Percentiles rank a stretch among this genome's conserved stretches.
phyloP scores from a whole-genome alignment of 2,329 filamentous ascomycete genomes.

The Botryotinia convoluta region DNA sequence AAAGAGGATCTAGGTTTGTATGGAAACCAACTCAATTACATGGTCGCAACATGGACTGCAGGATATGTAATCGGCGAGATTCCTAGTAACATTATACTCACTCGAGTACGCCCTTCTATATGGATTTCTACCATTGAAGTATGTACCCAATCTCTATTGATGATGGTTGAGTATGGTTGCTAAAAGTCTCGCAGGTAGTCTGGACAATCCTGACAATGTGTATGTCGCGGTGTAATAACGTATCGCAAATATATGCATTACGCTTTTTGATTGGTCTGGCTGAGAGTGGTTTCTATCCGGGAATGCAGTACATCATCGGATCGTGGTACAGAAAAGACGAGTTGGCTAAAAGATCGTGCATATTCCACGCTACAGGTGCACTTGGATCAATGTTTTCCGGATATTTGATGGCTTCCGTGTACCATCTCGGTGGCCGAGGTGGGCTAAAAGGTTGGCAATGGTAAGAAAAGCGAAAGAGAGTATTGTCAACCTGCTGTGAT shows the following conservation, averaged over 20 bases:
- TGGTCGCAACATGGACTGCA: slow-evolving; percentile 34
- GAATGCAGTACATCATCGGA: slow-evolving; percentile 55
- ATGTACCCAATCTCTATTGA: background rate
- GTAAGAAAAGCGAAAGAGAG: background rate
- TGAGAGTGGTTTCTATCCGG: slow-evolving; percentile 51
- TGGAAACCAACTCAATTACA: slow-evolving; percentile 45
- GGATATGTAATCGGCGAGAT: slow-evolving; percentile 53
- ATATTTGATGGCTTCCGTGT: slow-evolving; percentile 45
- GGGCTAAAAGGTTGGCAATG: slow-evolving; percentile 42
- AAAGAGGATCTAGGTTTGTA: slow-evolving; percentile 47
- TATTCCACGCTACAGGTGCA: slow-evolving; percentile 58
- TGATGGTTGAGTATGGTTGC: background rate
- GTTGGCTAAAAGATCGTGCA: slow-evolving; percentile 48
- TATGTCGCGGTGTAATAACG: slow-evolving; percentile 7
- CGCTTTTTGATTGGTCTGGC: slow-evolving; percentile 45
- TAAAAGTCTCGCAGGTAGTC: slow-evolving; percentile 1
- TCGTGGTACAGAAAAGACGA: slow-evolving; percentile 50
- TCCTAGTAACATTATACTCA: slow-evolving; percentile 51
- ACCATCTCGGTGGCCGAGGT: slow-evolving; percentile 41
- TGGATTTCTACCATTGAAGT: slow-evolving; percentile 19
- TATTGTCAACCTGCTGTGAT: background rate
- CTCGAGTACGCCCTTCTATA: slow-evolving; percentile 34
- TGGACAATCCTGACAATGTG: slow-evolving; percentile 20
- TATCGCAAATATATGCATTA: slow-evolving; percentile 41
- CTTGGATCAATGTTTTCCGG: slow-evolving; percentile 48